Evolutionary conservation across 169 alveolate genomes (phyloP).

Genomic region (Sarcocystis neurona): DNA sequence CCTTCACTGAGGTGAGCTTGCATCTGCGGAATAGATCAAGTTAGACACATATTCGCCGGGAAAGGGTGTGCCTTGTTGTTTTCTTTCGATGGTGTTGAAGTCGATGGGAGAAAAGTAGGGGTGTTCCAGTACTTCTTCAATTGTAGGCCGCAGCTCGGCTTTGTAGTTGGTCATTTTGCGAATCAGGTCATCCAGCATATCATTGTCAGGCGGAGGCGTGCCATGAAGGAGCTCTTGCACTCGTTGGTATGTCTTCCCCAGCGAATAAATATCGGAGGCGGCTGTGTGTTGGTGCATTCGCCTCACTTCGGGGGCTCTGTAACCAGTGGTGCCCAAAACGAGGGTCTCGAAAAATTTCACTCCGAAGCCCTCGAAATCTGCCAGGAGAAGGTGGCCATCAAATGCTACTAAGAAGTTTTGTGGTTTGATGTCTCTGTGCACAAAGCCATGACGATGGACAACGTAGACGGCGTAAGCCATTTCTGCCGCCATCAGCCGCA

Average conservation of each 20-base stretch:
- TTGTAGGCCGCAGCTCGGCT: conserved; percentile 24
- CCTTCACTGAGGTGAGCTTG: no score
- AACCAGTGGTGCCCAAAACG: conserved; percentile 44
- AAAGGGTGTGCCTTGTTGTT: conserved; percentile 19
- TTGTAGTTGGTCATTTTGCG: conserved; percentile 35
- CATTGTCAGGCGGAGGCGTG: conserved; percentile 17
- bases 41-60: no score
- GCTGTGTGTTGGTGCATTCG: conserved; percentile 37
- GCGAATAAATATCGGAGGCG: conserved; percentile 47
- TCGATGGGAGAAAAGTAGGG: conserved; percentile 44
- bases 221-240: background rate
- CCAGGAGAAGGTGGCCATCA: conserved; percentile 58
- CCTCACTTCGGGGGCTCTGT: conserved; percentile 54
- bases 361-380: conserved; percentile 63
- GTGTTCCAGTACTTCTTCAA: conserved; percentile 40
- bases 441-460: conserved; percentile 49
- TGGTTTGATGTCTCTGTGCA: conserved; percentile 60
- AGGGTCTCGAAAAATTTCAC: conserved; percentile 38
- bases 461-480: conserved; percentile 56
- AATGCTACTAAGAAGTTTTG: conserved; percentile 57
- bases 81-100: conserved; percentile 28
- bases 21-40: no score
- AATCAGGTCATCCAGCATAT: conserved; percentile 10
- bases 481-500: conserved; percentile 49
- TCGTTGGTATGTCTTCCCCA: conserved; percentile 44